A percentile compares a stretch with the other conserved stretches of the same genome.
Evolutionary conservation across 208 protist species (phyloP).

Genomic region (Crithidia acanthocephali): DNA sequence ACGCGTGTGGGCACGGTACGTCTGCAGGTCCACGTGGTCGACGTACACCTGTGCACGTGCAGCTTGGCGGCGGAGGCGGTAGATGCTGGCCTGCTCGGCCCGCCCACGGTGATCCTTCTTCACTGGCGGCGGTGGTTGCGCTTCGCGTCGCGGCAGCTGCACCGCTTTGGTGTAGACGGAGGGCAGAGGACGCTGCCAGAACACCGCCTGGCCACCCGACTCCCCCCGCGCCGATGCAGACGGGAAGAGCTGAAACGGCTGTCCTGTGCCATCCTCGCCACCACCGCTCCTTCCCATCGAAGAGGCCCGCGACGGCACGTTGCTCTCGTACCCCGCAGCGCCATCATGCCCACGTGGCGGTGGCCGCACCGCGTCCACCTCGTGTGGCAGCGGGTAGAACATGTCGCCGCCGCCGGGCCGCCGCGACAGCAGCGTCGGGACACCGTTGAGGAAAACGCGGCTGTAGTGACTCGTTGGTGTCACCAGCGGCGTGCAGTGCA

Average conservation of each 20-base stretch:
- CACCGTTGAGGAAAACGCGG: constrained; percentile 80
- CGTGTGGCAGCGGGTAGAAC: constrained; percentile 85
- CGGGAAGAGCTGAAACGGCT: constrained; percentile 11
- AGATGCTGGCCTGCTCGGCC: not conserved
- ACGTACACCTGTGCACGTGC: constrained; percentile 17
- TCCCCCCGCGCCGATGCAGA: constrained; percentile 5
- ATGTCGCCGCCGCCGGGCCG: constrained; percentile 83
- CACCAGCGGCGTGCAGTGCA: constrained; percentile 37
- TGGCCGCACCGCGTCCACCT: constrained; percentile 35
- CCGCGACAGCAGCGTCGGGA: constrained; percentile 71
- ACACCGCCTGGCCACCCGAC: constrained; percentile 12
- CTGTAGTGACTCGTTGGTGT: constrained; percentile 39
- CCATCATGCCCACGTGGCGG: not conserved
- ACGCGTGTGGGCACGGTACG: constrained; percentile 22
- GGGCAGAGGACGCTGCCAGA: constrained; percentile 25
- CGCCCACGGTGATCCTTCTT: not conserved
- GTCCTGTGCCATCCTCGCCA: not conserved
- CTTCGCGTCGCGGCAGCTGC: constrained; percentile 15
- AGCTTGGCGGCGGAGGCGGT: not conserved
- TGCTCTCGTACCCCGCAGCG: not conserved
- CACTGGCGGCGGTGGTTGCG: not conserved
- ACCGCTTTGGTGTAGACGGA: constrained; percentile 22
- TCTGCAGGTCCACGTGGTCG: constrained; percentile 19
- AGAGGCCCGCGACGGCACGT: not conserved
- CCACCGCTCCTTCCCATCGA: not conserved